Conservation (phyloP, 2,329 filamentous ascomycete species). For the Pyricularia sp. region DNA sequence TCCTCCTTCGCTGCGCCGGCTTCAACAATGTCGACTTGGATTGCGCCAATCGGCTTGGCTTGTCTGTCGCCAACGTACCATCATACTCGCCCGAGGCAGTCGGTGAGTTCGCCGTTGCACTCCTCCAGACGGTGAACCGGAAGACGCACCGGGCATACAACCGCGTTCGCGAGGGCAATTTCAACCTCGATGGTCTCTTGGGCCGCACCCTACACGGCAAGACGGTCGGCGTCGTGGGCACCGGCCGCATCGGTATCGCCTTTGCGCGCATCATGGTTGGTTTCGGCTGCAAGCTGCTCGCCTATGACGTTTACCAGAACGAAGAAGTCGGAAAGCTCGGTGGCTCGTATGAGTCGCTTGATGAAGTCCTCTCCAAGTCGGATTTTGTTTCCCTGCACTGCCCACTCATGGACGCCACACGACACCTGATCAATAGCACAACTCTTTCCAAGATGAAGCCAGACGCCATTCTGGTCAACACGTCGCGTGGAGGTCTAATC, state of each 20-base stretch:
- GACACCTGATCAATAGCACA: constrained; percentile 48
- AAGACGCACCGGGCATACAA: constrained; percentile 61
- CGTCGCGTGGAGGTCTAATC: constrained; percentile 56
- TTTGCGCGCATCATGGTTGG: constrained; percentile 53
- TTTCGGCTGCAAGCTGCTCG: constrained; percentile 54
- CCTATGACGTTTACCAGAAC: constrained; percentile 46
- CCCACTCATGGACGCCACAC: constrained; percentile 50
- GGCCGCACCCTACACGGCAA: constrained; percentile 53
- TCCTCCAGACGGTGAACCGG: constrained; percentile 58
- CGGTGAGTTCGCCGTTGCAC: constrained; percentile 59
- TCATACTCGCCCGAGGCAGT: constrained; percentile 62
- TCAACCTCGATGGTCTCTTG: constrained; percentile 53
- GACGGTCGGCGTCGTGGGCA: constrained; percentile 57
- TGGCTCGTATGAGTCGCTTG: constrained; percentile 44
- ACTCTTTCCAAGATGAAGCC: constrained; percentile 47
- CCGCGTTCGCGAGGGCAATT: constrained; percentile 60
- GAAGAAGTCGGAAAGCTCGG: constrained; percentile 33
- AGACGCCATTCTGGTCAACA: constrained; percentile 56
- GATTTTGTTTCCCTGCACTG: constrained; percentile 60
- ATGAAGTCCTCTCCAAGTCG: constrained; percentile 41
- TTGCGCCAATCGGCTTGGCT: constrained; percentile 40
- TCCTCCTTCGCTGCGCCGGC: constrained; percentile 59
- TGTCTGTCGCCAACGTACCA: constrained; percentile 58
- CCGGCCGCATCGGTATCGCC: constrained; percentile 55
- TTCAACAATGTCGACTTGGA: constrained; percentile 58